Evolutionary conservation across 305 asterid species (phyloP).

Genomic region (Plantago coronopus): DNA sequence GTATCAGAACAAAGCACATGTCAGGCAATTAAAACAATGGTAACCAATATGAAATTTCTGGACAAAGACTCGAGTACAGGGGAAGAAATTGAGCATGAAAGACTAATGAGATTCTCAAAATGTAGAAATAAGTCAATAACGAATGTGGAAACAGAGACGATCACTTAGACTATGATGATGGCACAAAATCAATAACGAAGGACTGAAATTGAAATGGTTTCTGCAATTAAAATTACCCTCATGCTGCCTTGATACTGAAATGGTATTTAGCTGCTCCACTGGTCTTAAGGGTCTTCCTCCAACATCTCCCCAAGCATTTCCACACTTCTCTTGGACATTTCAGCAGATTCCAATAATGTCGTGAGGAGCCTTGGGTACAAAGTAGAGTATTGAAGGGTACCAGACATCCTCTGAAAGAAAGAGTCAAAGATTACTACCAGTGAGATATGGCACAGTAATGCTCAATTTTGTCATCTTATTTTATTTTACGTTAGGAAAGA

Average conservation of each 20-base stretch:
- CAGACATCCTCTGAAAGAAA: slow-evolving; percentile 52
- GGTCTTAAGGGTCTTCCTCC: slow-evolving; percentile 66
- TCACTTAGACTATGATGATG: background rate
- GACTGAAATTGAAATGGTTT: slow-evolving; percentile 1
- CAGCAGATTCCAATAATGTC: slow-evolving; percentile 71
- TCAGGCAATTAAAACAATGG: background rate
- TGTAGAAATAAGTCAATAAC: no score
- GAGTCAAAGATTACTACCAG: slow-evolving; percentile 13
- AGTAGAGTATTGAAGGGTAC: slow-evolving; percentile 50
- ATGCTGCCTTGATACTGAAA: slow-evolving; percentile 16
- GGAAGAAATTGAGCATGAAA: background rate
- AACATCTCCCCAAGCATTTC: slow-evolving; percentile 91
- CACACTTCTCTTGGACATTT: slow-evolving; percentile 68
- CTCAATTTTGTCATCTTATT: background rate
- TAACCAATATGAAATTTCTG: background rate
- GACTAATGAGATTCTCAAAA: background rate
- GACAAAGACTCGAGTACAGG: background rate
- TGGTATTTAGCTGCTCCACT: slow-evolving; percentile 8
- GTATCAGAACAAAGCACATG: background rate
- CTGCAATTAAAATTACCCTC: slow-evolving; percentile 3
- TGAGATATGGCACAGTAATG: slow-evolving; percentile 4
- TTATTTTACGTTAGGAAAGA: background rate
- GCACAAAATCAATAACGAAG: background rate
- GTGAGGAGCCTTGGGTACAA: slow-evolving; percentile 75
- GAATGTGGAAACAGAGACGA: background rate